Base-by-base conservation (phyloP, 1,284 basidiomycete genomes). In the Somion occarium region DNA sequence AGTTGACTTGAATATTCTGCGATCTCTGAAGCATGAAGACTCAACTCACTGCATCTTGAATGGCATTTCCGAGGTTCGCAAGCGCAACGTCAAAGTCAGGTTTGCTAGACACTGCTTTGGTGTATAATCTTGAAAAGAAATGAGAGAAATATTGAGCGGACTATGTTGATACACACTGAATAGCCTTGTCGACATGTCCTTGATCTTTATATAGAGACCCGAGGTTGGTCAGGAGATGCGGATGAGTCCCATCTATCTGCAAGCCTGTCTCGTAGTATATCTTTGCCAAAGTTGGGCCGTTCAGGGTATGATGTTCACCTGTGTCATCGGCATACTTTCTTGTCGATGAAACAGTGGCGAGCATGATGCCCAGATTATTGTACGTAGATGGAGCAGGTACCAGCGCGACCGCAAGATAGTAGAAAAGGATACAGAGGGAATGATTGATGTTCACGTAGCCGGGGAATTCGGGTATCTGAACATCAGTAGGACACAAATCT, bases 141-240 rank as follows among this genome's bases (percentile, higher is more conserved):
- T 45, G 12, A 13, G 5, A 15, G 25, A 13, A 7, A 34, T 7
- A 34, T 34, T 34, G 7, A 34, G 30, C 30, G 15, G 30, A n/a
- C n/a, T n/a, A 34, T 13, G 20, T 13, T 9, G 44, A 49, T 48
- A 59, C 72, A 52, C 45, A 78, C 75, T 69, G 66, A 52, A 84
- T 75, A 1, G 81, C 82, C 53, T 76, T 69, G 0, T 68, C 69
- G 2, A 74, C 67, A 19, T 76, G 69, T 3, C 80, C 80, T 43
- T 78, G 71, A 55, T 84, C 82, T 60, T 83, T 84, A 48, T 82
- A 63, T 2, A 83, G 70, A 11, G 79, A 82, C 2, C 82, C 82
- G 5, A 81, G 65, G 56, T 84, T 84, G 5, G 80, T 82, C 55
- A 82, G 72, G 5, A 84, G 64, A 60, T 84, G 80, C 15, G 82